Percentiles rank a stretch among this genome's conserved stretches.
phyloP scores from a whole-genome alignment of 768 basidiomycete species.

The Psilocybe subaeruginosa region DNA sequence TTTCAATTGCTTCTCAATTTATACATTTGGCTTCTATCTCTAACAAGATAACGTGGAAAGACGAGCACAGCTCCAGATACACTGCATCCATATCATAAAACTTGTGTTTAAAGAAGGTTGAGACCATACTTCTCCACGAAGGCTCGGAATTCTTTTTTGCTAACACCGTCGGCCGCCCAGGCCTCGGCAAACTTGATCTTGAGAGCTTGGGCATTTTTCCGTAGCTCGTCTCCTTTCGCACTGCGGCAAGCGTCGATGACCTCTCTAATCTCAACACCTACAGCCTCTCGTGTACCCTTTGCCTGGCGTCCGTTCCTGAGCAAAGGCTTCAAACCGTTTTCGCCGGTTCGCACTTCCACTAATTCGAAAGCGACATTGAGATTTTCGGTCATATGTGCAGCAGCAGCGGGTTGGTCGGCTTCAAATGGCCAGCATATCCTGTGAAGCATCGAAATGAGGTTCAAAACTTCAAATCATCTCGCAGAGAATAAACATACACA shows the following conservation, averaged over 20 bases:
- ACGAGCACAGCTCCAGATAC: no score
- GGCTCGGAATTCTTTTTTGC: slow-evolving; percentile 4
- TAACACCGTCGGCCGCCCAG: slow-evolving; percentile 9
- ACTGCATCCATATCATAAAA: no score
- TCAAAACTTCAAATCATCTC: background rate
- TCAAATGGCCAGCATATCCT: slow-evolving; percentile 19
- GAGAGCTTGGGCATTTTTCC: background rate
- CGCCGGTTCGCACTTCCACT: slow-evolving; percentile 15
- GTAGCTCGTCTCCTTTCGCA: slow-evolving; percentile 1
- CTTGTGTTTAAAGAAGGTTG: no score
- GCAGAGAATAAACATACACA: slow-evolving; percentile 4
- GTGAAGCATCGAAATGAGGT: background rate
- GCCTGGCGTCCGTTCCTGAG: slow-evolving; percentile 10
- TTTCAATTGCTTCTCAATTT: no score
- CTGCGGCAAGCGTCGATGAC: slow-evolving; percentile 11
- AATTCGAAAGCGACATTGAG: slow-evolving; percentile 15
- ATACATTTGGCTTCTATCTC: no score
- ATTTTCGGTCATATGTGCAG: slow-evolving; percentile 3
- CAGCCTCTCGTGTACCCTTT: slow-evolving; percentile 12
- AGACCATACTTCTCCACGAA: slow-evolving; percentile 4
- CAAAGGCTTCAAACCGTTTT: slow-evolving; percentile 12
- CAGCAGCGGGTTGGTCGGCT: slow-evolving; percentile 10
- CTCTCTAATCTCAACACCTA: slow-evolving; percentile 10
- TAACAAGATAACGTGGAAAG: no score
- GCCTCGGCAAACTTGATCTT: slow-evolving; percentile 4